Percentiles rank a stretch among this genome's conserved stretches.
Conservation (phyloP, 2,329 filamentous ascomycete species). For the Trichoderma sp. region DNA sequence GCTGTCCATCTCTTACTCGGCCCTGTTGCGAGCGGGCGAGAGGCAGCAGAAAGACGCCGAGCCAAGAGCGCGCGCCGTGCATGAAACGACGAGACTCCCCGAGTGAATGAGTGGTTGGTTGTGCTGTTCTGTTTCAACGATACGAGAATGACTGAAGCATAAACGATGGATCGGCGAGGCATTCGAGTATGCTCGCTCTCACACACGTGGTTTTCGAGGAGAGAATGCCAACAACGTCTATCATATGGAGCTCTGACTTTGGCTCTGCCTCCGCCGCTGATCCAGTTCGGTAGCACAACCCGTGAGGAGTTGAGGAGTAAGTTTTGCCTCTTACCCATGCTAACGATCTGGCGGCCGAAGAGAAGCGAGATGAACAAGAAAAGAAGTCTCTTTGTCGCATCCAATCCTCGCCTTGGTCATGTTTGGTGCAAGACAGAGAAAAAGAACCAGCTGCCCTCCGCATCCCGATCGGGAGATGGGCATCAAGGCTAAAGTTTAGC, state of each 20-base stretch:
- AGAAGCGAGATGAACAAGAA: background rate
- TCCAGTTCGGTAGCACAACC: background rate
- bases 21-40: background rate
- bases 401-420: background rate
- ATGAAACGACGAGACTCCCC: slow-evolving; percentile 21
- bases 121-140: background rate
- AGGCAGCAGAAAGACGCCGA: background rate
- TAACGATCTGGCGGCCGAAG: background rate
- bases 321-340: background rate
- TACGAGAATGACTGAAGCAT: background rate
- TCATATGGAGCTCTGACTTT: background rate
- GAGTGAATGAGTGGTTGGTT: background rate
- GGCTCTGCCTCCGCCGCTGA: background rate
- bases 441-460: background rate
- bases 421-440: background rate
- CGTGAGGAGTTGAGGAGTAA: no score
- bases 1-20: slow-evolving; percentile 3
- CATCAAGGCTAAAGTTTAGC: slow-evolving; percentile 13
- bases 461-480: slow-evolving; percentile 14
- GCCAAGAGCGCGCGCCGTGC: slow-evolving; percentile 11
- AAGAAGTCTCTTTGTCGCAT: background rate
- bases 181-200: background rate
- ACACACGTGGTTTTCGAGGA: background rate
- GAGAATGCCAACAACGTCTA: background rate
- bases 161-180: background rate